A percentile compares a stretch with the other conserved stretches of the same genome.
Evolutionary conservation across 768 basidiomycete genomes (phyloP).

Genomic region (Phlebiopsis gigantea): DNA sequence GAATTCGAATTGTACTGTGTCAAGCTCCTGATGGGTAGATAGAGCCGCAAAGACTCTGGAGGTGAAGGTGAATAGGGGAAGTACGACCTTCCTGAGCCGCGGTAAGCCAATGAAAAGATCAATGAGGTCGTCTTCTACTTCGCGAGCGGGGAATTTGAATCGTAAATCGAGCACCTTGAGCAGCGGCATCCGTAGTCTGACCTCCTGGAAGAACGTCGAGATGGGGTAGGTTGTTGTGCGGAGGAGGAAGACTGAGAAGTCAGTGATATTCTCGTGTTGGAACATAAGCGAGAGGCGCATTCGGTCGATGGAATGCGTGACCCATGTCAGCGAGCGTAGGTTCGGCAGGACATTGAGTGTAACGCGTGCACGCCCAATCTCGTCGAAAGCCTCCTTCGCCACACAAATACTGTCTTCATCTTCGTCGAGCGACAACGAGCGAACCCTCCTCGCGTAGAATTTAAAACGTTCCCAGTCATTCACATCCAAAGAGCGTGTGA

Average conservation of each 20-base stretch:
- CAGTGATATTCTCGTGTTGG: constrained; percentile 49
- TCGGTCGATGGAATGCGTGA: constrained; percentile 18
- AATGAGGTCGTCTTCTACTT: constrained; percentile 36
- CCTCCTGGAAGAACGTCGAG: constrained; percentile 29
- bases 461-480: constrained; percentile 11
- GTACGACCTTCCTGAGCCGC: constrained; percentile 40
- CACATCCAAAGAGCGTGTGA: constrained; percentile 5
- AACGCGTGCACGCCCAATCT: constrained; percentile 51
- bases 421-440: constrained; percentile 13
- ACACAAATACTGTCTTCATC: not conserved
- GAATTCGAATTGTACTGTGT: constrained; percentile 50
- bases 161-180: constrained; percentile 44
- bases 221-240: constrained; percentile 30
- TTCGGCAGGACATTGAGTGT: constrained; percentile 50
- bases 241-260: constrained; percentile 25
- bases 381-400: constrained; percentile 35
- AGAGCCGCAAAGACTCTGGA: constrained; percentile 39
- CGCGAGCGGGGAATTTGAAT: constrained; percentile 33
- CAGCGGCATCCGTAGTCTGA: constrained; percentile 46
- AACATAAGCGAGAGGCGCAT: constrained; percentile 43
- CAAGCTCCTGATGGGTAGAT: constrained; percentile 38
- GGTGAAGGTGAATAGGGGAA: constrained; percentile 51
- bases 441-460: constrained; percentile 17
- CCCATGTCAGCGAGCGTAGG: constrained; percentile 48
- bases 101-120: constrained; percentile 35